Evolutionary conservation across 2,329 filamentous ascomycete species (phyloP).

Genomic region (Aspergillus novoparasiticus): DNA sequence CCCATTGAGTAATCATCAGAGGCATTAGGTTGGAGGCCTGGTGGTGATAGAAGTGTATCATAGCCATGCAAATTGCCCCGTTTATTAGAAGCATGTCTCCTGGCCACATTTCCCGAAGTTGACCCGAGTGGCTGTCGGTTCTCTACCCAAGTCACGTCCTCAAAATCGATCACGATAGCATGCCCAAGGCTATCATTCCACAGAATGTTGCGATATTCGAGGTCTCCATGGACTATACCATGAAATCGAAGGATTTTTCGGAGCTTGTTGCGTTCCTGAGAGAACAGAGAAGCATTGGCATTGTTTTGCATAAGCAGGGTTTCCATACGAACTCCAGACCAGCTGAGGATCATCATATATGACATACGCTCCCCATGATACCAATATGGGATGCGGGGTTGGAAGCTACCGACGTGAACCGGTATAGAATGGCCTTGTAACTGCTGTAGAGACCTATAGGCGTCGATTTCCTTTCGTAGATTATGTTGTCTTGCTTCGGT

Average conservation of each 20-base stretch:
- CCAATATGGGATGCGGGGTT: constrained; percentile 24
- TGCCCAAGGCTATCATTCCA: constrained; percentile 20
- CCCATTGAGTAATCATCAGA: too few relatives aligned
- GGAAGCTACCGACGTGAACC: constrained; percentile 28
- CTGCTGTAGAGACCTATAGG: constrained; percentile 24
- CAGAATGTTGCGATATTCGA: constrained; percentile 29
- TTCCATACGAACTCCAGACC: constrained; percentile 16
- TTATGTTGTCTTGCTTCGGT: constrained; percentile 18
- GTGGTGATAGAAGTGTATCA: not conserved
- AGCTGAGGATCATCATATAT: constrained; percentile 24
- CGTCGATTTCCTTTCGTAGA: constrained; percentile 25
- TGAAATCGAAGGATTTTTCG: constrained; percentile 17
- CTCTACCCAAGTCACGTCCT: constrained; percentile 26
- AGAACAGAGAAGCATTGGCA: constrained; percentile 17
- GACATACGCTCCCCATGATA: constrained; percentile 28
- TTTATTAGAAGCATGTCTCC: not conserved
- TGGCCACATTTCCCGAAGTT: not conserved
- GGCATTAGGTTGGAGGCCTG: too few relatives aligned
- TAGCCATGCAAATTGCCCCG: not conserved
- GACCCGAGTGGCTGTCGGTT: not conserved
- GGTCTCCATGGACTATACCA: constrained; percentile 23
- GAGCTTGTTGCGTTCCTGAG: constrained; percentile 18
- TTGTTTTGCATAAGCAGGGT: constrained; percentile 15
- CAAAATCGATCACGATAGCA: constrained; percentile 30
- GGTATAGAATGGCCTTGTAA: constrained; percentile 30